Conservation (phyloP, 768 basidiomycete species). For the Macrolepiota albuminosa region DNA sequence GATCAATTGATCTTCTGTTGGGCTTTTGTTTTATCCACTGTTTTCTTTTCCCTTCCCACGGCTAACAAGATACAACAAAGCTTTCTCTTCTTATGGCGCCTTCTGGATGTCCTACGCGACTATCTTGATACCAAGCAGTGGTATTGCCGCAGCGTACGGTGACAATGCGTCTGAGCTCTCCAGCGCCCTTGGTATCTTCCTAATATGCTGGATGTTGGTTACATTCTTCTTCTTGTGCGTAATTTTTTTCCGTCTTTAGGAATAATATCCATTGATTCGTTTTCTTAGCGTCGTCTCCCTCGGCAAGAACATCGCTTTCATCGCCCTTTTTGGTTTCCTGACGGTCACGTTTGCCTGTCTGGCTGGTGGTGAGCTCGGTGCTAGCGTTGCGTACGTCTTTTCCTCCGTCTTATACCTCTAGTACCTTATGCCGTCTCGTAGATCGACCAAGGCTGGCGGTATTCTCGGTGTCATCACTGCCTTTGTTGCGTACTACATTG, state of each 20-base stretch:
- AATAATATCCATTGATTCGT: neutral
- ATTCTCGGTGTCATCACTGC: constrained; percentile 40
- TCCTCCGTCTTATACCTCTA: neutral
- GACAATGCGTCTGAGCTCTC: constrained; percentile 30
- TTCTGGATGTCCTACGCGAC: constrained; percentile 86
- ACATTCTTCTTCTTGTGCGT: constrained; percentile 65
- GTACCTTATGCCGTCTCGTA: constrained; percentile 9
- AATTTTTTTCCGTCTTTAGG: neutral
- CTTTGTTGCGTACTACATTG: constrained; percentile 45
- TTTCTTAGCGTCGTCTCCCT: constrained; percentile 31
- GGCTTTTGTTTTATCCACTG: neutral
- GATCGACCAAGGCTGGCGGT: constrained; percentile 39
- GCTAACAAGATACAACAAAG: constrained; percentile 30
- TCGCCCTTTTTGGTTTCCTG: constrained; percentile 32
- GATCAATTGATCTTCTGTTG: neutral
- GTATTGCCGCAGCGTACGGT: constrained; percentile 52
- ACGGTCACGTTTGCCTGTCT: constrained; percentile 37
- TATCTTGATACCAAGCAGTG: constrained; percentile 67
- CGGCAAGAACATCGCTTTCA: constrained; percentile 35
- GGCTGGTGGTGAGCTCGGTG: constrained; percentile 33
- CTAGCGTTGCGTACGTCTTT: constrained; percentile 22
- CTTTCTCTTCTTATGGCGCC: constrained; percentile 78
- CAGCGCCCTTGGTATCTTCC: constrained; percentile 66
- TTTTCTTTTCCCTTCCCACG: neutral
- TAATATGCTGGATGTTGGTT: constrained; percentile 69